These are phyloP conservation scores for Solanum sejunctum DNA, from an alignment of 257 asterid genomes.

Conservation along the genomic window DNA sequence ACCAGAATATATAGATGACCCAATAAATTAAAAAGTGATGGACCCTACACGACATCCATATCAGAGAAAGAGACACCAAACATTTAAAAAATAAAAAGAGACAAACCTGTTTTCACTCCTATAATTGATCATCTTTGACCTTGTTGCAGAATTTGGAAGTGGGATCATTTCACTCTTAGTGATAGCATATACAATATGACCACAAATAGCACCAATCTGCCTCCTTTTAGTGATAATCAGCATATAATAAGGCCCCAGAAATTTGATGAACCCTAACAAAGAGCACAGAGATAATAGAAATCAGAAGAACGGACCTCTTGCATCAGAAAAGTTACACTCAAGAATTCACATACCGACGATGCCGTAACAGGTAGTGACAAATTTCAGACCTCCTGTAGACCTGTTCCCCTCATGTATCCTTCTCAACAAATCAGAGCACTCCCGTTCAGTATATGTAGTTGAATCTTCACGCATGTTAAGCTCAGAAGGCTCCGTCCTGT, in stretches of 20 bases:
- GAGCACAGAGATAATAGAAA: conserved; percentile 1
- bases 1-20: not conserved
- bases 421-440: conserved; percentile 83
- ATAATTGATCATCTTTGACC: conserved; percentile 43
- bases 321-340: not conserved
- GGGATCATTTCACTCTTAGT: conserved; percentile 74
- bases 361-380: conserved; percentile 92
- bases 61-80: not conserved
- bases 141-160: conserved; percentile 58
- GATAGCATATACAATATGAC: conserved; percentile 71
- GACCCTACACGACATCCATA: not conserved
- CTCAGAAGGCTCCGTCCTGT: conserved; percentile 73
- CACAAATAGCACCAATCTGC: conserved; percentile 81
- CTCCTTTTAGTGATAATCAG: conserved; percentile 83
- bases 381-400: conserved; percentile 79
- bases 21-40: not conserved
- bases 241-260: conserved; percentile 91
- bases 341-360: conserved; percentile 63
- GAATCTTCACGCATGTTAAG: conserved; percentile 77
- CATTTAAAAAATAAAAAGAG: not conserved
- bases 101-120: conserved; percentile 72
- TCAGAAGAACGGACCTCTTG: not conserved
- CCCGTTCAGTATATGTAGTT: conserved; percentile 60
- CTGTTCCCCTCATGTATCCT: conserved; percentile 88
- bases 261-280: conserved; percentile 74